Evolutionary conservation across 108 stramenopile species (phyloP), one percentile per base, ranked within the genome.

Genomic region (Cyclotella sp.): DNA sequence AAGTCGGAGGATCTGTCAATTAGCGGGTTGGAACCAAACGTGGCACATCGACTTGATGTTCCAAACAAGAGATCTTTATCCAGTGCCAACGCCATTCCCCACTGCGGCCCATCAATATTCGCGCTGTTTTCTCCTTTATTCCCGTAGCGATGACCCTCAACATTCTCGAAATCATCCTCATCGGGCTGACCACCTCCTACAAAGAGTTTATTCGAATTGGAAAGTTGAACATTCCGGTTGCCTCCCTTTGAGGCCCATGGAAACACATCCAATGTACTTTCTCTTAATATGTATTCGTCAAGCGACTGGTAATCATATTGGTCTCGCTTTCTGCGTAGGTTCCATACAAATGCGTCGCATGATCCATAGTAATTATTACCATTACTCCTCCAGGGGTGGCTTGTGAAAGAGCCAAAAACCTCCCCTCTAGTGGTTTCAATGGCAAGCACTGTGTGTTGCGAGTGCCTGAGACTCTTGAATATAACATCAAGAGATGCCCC

Each of bases 301-400:
- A 72, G 47, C 0, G 71, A 62, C 14, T 4, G 29, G 19, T 60
- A 72, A 30, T 30, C 1, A n/a, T 49, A 27, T 47, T 51, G 60
- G 4, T 42, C 40, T 27, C 87, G 82, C 14, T 70, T 63, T 41
- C 78, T 83, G 24, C 84, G 84, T 34, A 91, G 46, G 29, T 80
- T 75, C 91, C 91, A 91, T n/a, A 91, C 62, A 65, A 91, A 91
- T 4, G 87, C 73, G 67, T 89, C 91, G 11, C 78, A 79, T 29
- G 68, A 72, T 43, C 91, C 91, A 76, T 85, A 91, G 84, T 84
- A 89, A 21, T 73, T 68, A 40, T 54, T 57, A 8, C 73, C 79
- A 18, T 77, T 73, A 15, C 44, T 70, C 29, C 86, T 68, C 74
- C 74, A 75, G 6, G 74, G 43, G 11, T 19, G 39, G 27, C 65